phyloP scores from a whole-genome alignment of 177 flowering plant species.

The Vitis hybrid region DNA sequence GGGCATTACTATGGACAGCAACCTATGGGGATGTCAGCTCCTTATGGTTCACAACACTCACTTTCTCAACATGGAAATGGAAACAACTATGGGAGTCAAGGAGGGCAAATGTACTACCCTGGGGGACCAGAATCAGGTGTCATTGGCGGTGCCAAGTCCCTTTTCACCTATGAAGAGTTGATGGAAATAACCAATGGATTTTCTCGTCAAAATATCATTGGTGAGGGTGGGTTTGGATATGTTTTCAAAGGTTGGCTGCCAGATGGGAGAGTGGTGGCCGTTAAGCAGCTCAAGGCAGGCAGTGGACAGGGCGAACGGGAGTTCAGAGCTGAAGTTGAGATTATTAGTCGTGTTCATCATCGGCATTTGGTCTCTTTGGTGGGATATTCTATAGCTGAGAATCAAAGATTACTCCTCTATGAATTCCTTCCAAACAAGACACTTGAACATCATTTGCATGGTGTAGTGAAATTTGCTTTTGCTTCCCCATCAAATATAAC shows the following conservation, averaged over 20 bases:
- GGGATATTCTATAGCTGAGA: slow-evolving; percentile 50
- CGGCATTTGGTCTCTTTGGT: slow-evolving; percentile 64
- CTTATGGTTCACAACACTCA: slow-evolving; percentile 13
- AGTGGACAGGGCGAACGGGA: slow-evolving; percentile 62
- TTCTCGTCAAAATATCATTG: slow-evolving; percentile 38
- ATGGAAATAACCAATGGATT: slow-evolving; percentile 53
- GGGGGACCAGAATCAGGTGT: slow-evolving; percentile 27
- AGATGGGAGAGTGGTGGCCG: slow-evolving; percentile 53
- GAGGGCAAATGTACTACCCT: slow-evolving; percentile 10
- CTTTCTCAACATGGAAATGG: slow-evolving; percentile 4
- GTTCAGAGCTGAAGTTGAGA: slow-evolving; percentile 62
- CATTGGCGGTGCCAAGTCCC: slow-evolving; percentile 25
- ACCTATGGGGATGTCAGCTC: slow-evolving; percentile 16
- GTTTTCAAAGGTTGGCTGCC: slow-evolving; percentile 46
- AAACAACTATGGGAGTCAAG: slow-evolving; percentile 34
- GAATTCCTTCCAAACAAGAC: slow-evolving; percentile 58
- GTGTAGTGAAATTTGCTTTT: slow-evolving; percentile 21
- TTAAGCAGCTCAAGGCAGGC: slow-evolving; percentile 59
- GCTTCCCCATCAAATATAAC: not conserved
- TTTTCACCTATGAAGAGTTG: slow-evolving; percentile 51
- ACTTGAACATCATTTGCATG: slow-evolving; percentile 57
- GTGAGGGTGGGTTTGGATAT: slow-evolving; percentile 66
- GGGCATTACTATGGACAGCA: slow-evolving; percentile 26
- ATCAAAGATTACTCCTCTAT: slow-evolving; percentile 56
- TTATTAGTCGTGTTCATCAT: slow-evolving; percentile 65